Evolutionary conservation across 1,139 yeast genomes (phyloP), one percentile per base, ranked within the genome.

Genomic region (Suhomyces coccinellae): DNA sequence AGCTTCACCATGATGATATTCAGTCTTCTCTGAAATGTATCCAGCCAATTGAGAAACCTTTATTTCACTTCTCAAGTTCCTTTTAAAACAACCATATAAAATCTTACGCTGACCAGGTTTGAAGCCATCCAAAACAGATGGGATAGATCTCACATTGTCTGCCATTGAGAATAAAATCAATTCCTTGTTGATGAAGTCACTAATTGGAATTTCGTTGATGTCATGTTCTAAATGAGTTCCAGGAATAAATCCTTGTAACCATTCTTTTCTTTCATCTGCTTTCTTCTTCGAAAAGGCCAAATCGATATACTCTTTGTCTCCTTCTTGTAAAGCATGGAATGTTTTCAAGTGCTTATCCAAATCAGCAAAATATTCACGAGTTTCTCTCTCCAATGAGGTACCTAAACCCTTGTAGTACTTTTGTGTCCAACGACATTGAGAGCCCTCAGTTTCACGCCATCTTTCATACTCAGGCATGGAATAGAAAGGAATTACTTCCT

Each of bases 351-450:
- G 99, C 53, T 75, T 83, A 56, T 87, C 97, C 37, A 95, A 73
- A 51, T 87, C 88, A 29, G 90, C 75, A 65, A 95, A 95, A 61
- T 95, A 95, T 61, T 88, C 95, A 55, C 95, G 82, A 49, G 89
- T 90, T 68, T 93, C 99, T 31, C 71, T 73, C 10, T 80, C 78
- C 1, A 83, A 77, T 1, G 98, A 91, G 8, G 99, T 90, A 81
- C 99, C 99, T 75, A 95, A 79, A 80, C 99, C 99, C 76, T 95
- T 95, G 71, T 88, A 93, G 71, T 95, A 95, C 77, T 95, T 95
- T 56, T 88, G 96, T 42, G 85, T 81, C 95, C 97, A 95, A 24
- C 91, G 82, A 57, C 84, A 83, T 10, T 71, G 75, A 31, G 71
- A 70, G 35, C 97, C 95, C 54, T 86, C 96, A 5, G 80, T 79